Evolutionary conservation across 768 basidiomycete genomes (phyloP).

Genomic region (Tremella fuciformis): DNA sequence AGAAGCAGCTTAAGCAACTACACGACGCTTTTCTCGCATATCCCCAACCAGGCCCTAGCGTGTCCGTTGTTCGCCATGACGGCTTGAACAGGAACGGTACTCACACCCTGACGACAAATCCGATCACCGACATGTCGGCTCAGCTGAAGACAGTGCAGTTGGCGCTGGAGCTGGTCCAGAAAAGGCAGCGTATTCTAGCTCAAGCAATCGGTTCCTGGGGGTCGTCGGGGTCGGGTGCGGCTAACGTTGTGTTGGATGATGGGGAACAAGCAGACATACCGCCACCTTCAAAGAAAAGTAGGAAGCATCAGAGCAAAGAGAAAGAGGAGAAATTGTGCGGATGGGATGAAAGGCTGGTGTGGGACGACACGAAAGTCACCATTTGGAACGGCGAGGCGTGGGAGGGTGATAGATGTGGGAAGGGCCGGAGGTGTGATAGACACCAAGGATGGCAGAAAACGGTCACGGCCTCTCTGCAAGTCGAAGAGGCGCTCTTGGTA

Average conservation of each 20-base stretch:
- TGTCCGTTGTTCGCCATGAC: constrained; percentile 17
- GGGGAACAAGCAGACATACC: constrained; percentile 1
- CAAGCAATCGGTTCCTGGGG: constrained; percentile 21
- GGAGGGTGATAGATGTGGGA: constrained; percentile 4
- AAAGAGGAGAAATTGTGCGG: constrained; percentile 37
- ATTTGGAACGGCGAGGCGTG: constrained; percentile 6
- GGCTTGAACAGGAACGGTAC: not conserved
- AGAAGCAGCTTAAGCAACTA: constrained; percentile 30
- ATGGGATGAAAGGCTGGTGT: constrained; percentile 28
- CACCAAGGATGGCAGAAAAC: constrained; percentile 45
- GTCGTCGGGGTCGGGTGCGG: not conserved
- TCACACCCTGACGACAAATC: not conserved
- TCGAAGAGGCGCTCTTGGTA: constrained; percentile 27
- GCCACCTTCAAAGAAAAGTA: constrained; percentile 12
- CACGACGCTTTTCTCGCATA: constrained; percentile 22
- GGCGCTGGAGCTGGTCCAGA: constrained; percentile 17
- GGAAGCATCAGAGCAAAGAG: constrained; percentile 12
- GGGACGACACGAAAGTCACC: constrained; percentile 30
- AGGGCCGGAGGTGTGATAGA: constrained; percentile 32
- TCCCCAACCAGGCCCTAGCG: constrained; percentile 25
- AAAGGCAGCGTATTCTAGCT: constrained; percentile 21
- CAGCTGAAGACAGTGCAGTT: constrained; percentile 15
- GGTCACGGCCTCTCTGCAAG: constrained; percentile 18
- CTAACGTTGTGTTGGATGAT: constrained; percentile 9
- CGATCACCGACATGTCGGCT: constrained; percentile 8